Evolutionary conservation across 129 eudicot species (phyloP), one percentile per base, ranked within the genome.

Genomic region (Chrysanthemum makinoi): DNA sequence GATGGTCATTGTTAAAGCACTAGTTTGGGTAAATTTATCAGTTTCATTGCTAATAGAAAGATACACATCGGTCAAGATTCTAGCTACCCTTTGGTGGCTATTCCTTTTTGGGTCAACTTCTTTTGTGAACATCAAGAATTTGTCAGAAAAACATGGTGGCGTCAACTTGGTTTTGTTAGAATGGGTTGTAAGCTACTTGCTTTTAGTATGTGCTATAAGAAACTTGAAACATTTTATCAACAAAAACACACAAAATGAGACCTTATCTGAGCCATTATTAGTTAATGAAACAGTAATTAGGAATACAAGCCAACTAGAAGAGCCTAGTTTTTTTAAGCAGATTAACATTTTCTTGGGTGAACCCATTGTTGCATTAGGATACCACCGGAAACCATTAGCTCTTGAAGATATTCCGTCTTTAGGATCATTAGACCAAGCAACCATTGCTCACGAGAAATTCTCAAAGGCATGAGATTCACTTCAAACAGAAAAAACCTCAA

Each of bases 151-250:
- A 22, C 76, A 68, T 26, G 10, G 16, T 28, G 24, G 83, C 6
- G 53, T 12, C 6, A 17, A 69, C 50, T 74, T 85, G 26, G 84
- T 75, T 72, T 53, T 61, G 28, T 20, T 80, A 14, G 71, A 84
- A 50, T 85, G 95, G 95, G 43, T 76, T 24, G 77, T 51, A 15
- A 85, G 74, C 75, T 83, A 79, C 59, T 69, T 88, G 79, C 90
- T 88, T 39, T 55, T 85, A n/a, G 59, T 82, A 47, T 78, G 77
- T 64, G 83, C 78, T 26, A 52, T 75, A 46, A 75, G 77, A 72
- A 78, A 49, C 69, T 10, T 80, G 12, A 68, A 67, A 58, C 58
- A n/a, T 47, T 24, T 65, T 10, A 13, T 81, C 44, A 78, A 44
- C 15, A 69, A 12, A 13, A 57, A 75, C 46, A 22, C 2, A 33